Conservation (phyloP, 345 rosid genomes). For the Salix arbutifolia region DNA sequence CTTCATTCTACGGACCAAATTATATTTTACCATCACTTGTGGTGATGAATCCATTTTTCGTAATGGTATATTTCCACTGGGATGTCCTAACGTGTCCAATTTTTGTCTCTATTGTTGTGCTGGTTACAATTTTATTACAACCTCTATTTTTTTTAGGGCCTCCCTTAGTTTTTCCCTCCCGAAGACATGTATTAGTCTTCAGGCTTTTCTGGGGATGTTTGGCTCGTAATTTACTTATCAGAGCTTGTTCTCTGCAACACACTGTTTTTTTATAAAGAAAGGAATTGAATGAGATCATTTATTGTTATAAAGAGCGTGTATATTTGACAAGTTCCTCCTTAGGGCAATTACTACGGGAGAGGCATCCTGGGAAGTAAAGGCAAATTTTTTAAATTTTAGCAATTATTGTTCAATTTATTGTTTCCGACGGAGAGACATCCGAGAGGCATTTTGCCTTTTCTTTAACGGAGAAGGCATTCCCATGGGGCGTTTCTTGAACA, state of each 20-base stretch:
- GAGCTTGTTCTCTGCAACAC: conserved; percentile 12
- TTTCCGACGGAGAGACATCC: too few relatives aligned
- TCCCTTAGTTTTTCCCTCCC: background rate
- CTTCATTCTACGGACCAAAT: background rate
- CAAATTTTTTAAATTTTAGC: too few relatives aligned
- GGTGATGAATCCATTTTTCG: conserved; percentile 2
- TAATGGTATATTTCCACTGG: background rate
- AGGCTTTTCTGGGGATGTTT: background rate
- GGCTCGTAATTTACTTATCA: background rate
- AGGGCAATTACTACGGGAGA: too few relatives aligned
- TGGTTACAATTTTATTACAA: background rate
- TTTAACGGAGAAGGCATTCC: too few relatives aligned
- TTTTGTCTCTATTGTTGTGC: conserved; percentile 7
- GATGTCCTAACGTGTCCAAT: background rate
- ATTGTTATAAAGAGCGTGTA: background rate
- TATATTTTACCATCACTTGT: conserved; percentile 3
- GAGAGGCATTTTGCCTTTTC: too few relatives aligned
- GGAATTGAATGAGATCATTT: background rate
- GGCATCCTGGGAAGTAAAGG: too few relatives aligned
- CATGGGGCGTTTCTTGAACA: too few relatives aligned
- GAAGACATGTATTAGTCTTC: background rate
- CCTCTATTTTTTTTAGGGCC: background rate
- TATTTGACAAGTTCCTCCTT: too few relatives aligned
- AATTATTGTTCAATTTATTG: too few relatives aligned
- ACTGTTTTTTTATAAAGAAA: background rate